Percentiles rank a stretch among this genome's conserved stretches.
Evolutionary conservation across 441 rosid species (phyloP).

Genomic region (Gossypium davidsonii): DNA sequence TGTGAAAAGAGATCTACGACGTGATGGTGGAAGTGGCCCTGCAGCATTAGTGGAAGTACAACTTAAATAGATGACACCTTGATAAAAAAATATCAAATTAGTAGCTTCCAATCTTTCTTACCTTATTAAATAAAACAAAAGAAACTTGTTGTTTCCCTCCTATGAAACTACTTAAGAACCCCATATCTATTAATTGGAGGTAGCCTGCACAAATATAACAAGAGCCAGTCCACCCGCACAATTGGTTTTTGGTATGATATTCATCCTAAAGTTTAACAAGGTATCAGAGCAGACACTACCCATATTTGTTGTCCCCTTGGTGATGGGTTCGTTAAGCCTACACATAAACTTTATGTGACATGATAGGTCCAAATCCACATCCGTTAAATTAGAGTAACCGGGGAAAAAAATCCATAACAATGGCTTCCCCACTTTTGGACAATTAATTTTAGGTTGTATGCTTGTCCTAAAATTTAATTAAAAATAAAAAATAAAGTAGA

Average conservation of each 20-base stretch:
- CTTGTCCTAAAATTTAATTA: neutral
- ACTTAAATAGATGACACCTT: constrained; percentile 9
- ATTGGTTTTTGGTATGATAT: neutral
- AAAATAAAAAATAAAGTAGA: neutral
- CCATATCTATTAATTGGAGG: neutral
- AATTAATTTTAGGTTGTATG: neutral
- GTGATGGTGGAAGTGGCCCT: constrained; percentile 74
- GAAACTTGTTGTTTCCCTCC: neutral
- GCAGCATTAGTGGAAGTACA: constrained; percentile 22
- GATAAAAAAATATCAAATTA: neutral
- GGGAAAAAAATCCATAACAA: neutral
- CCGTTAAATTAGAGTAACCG: neutral
- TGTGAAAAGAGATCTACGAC: constrained; percentile 74
- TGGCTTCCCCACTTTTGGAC: neutral
- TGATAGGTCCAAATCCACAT: neutral
- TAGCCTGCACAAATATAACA: neutral
- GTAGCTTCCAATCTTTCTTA: neutral
- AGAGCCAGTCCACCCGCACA: neutral
- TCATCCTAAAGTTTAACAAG: neutral
- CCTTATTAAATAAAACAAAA: neutral
- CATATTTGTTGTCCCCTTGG: neutral
- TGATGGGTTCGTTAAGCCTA: neutral
- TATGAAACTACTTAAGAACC: neutral
- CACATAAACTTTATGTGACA: neutral
- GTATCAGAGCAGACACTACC: neutral